phyloP scores from a whole-genome alignment of 257 asterid genomes.

The Nicotiana sylvestris region DNA sequence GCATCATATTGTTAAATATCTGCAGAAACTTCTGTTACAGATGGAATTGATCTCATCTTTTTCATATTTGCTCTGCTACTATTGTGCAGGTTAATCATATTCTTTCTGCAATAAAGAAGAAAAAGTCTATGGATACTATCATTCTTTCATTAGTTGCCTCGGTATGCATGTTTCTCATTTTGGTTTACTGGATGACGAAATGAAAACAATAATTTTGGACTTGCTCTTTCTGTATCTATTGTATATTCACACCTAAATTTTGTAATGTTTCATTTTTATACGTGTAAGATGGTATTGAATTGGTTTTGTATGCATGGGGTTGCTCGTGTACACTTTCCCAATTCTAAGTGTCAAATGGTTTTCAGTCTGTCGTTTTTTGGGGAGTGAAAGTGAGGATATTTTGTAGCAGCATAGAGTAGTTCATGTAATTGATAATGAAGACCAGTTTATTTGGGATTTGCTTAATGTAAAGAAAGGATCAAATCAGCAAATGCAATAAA shows the following conservation, averaged over 20 bases:
- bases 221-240: not conserved
- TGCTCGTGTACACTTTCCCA: not conserved
- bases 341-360: not conserved
- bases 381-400: not conserved
- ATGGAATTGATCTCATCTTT: not conserved
- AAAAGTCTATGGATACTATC: conserved; percentile 84
- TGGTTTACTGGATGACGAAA: conserved; percentile 90
- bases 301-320: conserved; percentile 4
- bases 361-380: not conserved
- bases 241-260: conserved; percentile 16
- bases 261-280: conserved; percentile 2
- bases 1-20: not conserved
- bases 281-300: conserved; percentile 11
- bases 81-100: conserved; percentile 70
- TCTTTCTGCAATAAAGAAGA: conserved; percentile 80
- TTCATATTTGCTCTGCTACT: not conserved
- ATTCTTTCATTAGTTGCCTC: conserved; percentile 88
- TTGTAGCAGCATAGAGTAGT: not conserved
- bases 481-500: not conserved
- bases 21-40: not conserved
- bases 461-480: not conserved
- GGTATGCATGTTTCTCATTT: conserved; percentile 72
- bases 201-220: conserved; percentile 22
- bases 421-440: not conserved
- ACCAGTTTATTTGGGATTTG: not conserved